Conservation (phyloP, 257 asterid genomes). For the Solanum clarkiae region DNA sequence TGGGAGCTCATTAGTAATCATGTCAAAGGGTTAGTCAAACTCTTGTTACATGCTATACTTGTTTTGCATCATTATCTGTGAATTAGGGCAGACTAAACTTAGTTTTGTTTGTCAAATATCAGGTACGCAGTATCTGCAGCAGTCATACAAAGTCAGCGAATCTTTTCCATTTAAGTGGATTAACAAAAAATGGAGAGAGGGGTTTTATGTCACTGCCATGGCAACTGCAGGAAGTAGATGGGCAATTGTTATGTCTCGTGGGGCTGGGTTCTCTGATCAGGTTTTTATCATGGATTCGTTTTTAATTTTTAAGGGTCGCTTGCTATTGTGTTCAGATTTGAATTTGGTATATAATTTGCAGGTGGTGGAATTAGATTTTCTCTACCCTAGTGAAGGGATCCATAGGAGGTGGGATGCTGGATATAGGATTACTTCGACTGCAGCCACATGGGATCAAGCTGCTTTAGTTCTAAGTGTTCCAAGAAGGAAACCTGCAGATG, state of each 20-base stretch:
- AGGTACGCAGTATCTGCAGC: constrained; percentile 62
- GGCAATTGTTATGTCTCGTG: constrained; percentile 70
- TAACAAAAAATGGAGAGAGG: constrained; percentile 65
- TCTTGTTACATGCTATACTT: neutral
- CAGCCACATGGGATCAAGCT: constrained; percentile 55
- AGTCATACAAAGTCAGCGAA: constrained; percentile 60
- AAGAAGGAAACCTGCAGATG: constrained; percentile 52
- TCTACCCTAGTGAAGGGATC: constrained; percentile 65
- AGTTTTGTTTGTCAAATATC: neutral
- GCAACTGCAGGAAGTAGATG: constrained; percentile 54
- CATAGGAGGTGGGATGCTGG: constrained; percentile 65
- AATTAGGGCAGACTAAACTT: neutral
- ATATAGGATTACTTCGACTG: constrained; percentile 55
- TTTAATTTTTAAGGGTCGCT: neutral
- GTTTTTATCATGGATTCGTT: constrained; percentile 3
- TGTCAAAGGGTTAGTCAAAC: constrained; percentile 50
- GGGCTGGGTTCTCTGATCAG: constrained; percentile 65
- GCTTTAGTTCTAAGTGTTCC: constrained; percentile 63
- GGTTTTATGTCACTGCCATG: constrained; percentile 59
- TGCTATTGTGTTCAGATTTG: neutral
- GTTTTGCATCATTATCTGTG: neutral
- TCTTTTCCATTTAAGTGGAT: constrained; percentile 74
- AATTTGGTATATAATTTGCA: constrained; percentile 1
- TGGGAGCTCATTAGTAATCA: constrained; percentile 55
- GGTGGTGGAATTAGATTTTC: constrained; percentile 66